Evolutionary conservation across 1,284 basidiomycete species (phyloP), one percentile per base, ranked within the genome.

Genomic region (Ganoderma sp.): DNA sequence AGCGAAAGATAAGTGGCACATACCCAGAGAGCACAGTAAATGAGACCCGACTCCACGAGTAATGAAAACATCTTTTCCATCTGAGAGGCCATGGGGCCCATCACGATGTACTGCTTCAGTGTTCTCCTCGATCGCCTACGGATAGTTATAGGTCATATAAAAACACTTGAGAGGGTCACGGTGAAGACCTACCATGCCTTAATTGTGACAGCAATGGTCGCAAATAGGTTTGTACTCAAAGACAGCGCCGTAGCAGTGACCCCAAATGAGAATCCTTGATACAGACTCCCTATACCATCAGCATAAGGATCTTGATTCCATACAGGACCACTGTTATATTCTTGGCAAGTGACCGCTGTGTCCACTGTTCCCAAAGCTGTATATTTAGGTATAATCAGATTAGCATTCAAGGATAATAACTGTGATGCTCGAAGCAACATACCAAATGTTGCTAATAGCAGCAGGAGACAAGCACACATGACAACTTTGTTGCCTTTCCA

Each of bases 141-240:
- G 3, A 17, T 15, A 14, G 9, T 14, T 17, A 14, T 12, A 25
- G 17, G 41, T 6, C 3, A n/a, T 39, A 17, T 2, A 22, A 8
- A 17, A 15, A 59, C 5, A n/a, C 1, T 41, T 3, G 41, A 28
- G 57, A n/a, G 14, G 14, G 22, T n/a, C n/a, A n/a, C n/a, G n/a
- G n/a, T n/a, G n/a, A n/a, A n/a, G n/a, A n/a, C n/a, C n/a, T n/a
- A 63, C 61, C 61, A 63, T 54, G 61, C 48, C 37, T 41, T 50
- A 14, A 37, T 14, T 17, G 19, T 34, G 7, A 63, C 37, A 37
- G 37, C 34, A 6, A 25, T 1, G 10, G 61, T 63, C 4, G 61
- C 48, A 28, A 39, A 22, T 8, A 63, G 15, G 61, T 63, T 63
- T 7, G 61, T 63, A 12, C 25, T 25, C 34, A 63, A 4, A 3